Base-by-base conservation (phyloP, 768 basidiomycete species). In the Boletus rex-veris region DNA sequence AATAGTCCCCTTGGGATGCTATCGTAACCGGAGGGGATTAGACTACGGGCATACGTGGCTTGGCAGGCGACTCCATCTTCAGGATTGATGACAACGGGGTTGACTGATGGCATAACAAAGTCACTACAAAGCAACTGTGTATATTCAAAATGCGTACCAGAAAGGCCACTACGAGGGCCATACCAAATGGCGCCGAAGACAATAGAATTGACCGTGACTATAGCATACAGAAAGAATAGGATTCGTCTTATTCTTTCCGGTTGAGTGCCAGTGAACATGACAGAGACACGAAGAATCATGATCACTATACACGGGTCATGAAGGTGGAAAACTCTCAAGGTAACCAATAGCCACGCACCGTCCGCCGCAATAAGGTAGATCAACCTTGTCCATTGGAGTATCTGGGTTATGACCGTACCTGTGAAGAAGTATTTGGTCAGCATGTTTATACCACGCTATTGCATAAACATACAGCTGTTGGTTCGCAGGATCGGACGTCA, bases 261-360 rank as follows among this genome's bases (percentile, higher is more conserved):
- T 41, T 38, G 30, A 16, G 24, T 21, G 21, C 21, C 21, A 21
- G 21, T n/a, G 48, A 59, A 59, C 59, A 60, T 60, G 19, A 24
- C 59, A 5, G 57, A 53, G 3, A 60, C 45, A 19, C 59, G 48
- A 16, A 60, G 36, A 55, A 60, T 50, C 54, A 60, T 60, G 24
- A 60, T 61, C 10, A 33, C 58, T 59, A 16, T 26, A 21, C 4
- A 12, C 5, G 12, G 4, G 12, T 7, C 19, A 15, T 47, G 8
- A 44, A 45, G 30, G 1, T 12, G 18, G n/a, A 7, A 30, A 5
- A 9, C 12, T 9, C 10, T 6, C n/a, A n/a, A 28, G 8, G 30
- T 19, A 15, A 1, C 16, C 6, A 12, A 14, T n/a, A 37, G 33
- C 9, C 2, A 58, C 58, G 30, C 31, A 59, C 60, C 54, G 3